Base-by-base conservation (phyloP, 371 early-diverging fungal genomes). In the Mortierella sp. region DNA sequence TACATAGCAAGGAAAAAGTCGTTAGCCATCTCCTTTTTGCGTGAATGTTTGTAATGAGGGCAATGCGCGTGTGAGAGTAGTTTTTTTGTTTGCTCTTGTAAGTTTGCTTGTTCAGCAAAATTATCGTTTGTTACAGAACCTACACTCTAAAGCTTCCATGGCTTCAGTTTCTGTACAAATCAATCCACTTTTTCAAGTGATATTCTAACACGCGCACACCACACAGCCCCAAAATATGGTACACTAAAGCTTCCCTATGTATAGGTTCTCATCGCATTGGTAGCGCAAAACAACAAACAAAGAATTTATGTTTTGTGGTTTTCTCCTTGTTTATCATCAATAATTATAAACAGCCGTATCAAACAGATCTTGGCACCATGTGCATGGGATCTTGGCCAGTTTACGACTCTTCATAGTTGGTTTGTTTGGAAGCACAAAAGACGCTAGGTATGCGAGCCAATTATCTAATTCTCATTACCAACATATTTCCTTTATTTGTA, bases 51-150 rank as follows among this genome's bases (percentile, higher is more conserved):
- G n/a, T 49, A n/a, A 20, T 49, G 49, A 49, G 20, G 11, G 16
- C 43, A 11, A 40, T 20, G 49, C 62, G 26, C 18, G 26, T 60
- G 60, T 9, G 5, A 37, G 60, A 35, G 37, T 18, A 39, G 3
- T 60, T 24, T 5, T 26, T 62, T 47, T 20, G 18, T 37, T 60
- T 60, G 1, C 24, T 12, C 11, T 45, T 45, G 26, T 5, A 43
- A 11, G 43, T 26, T 10, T 77, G 77, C 77, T 77, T 77, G 77
- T 68, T 77, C 77, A 77, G 77, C 77, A 67, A 30, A 60, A 71
- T 64, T 77, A 52, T 62, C 39, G n/a, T 26, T 47, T 68, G 28
- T 32, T 22, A n/a, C 28, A 30, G 1, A 52, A 14, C 30, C 22
- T 64, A 64, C 64, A 51, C 37, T 37, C 60, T 55, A 60, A 60